Base-by-base conservation (phyloP, 257 asterid species). In the Fraxinus quadrangulata region DNA sequence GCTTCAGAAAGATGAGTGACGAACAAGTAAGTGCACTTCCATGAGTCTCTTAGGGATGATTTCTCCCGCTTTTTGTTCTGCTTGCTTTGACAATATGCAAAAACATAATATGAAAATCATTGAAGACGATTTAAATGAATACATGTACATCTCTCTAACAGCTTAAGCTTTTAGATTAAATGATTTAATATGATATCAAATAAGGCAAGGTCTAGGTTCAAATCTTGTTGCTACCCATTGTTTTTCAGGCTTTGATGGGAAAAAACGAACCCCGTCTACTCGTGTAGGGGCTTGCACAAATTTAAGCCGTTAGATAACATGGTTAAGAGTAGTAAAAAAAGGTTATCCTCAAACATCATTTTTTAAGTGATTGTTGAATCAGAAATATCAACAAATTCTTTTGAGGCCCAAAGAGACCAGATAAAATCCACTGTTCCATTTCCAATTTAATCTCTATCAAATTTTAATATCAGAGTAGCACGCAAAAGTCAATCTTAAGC, bases 1-100 rank as follows among this genome's bases (percentile, higher is more conserved):
- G 99, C 77, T 96, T 96, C 87, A 88, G 85, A 80, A 96, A 86
- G 89, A 92, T 90, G 75, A 90, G 86, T 83, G 82, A 87, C 69
- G 98, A 88, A 70, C 90, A 92, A 81, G 99, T 96, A 80, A 85
- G 98, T 86, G 51, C 37, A 69, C 36, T 76, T 78, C 31, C 67
- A 33, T 37, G 66, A 73, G 39, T 39, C 73, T 65, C 5, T 75
- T 12, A 16, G 8, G 28, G 31, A 49, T 39, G 45, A 39, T 39
- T 39, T 39, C 13, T 36, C 17, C n/a, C 7, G 51, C 4, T 3
- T 45, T 28, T 28, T 23, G 5, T 28, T 76, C 63, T 74, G 16
- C 59, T 31, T 30, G 49, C 67, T 59, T 8, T 24, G n/a, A 59
- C 17, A 71, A 54, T 23, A 67, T 40, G 17, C 68, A 31, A 45